Base-by-base conservation (phyloP, 2,329 filamentous ascomycete species). In the Fusarium buharicum region DNA sequence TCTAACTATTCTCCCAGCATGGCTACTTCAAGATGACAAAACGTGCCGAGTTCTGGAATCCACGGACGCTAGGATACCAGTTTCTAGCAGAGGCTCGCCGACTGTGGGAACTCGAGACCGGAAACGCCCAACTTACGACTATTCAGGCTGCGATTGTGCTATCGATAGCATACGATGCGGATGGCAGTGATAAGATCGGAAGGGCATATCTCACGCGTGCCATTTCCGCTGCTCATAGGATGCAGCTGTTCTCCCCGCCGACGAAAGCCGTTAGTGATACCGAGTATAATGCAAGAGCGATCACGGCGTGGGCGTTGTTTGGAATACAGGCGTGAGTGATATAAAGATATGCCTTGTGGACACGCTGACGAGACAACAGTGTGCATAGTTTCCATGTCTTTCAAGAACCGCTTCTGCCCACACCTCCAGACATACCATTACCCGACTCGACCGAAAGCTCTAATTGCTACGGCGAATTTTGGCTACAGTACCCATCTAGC, bases 371-470 rank as follows among this genome's bases (percentile, higher is more conserved):
- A 6, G 28, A 14, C 3, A 14, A 31, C 12, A 31, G 28, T 3
- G 28, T 31, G 11, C 28, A 31, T 31, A 14, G 12, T 14, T 31
- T 31, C 14, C 28, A 31, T 31, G 28, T 31, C 9, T 31, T 31
- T 14, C 28, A 31, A 31, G 28, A 7, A 31, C 12, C 28, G 6
- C 14, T 31, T 7, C 11, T 31, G 13, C 8, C 12, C 14, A 13
- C 13, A 13, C 28, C 28, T 4, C 12, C 28, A 2, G 14, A 11
- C 6, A 31, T 14, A 14, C 28, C 28, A 13, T 9, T 30, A 12
- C 28, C 28, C 1, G 1, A 6, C 0, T 8, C 14, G 3, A n/a
- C 20, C 2, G 6, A 46, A 14, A 14, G 13, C 18, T 1, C 13
- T 1, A 22, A 50, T 1, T 17, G n/a, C 1, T 54, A 51, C 5